Evolutionary conservation across 371 early-diverging fungal species (phyloP).

Genomic region (Mycotypha africana): DNA sequence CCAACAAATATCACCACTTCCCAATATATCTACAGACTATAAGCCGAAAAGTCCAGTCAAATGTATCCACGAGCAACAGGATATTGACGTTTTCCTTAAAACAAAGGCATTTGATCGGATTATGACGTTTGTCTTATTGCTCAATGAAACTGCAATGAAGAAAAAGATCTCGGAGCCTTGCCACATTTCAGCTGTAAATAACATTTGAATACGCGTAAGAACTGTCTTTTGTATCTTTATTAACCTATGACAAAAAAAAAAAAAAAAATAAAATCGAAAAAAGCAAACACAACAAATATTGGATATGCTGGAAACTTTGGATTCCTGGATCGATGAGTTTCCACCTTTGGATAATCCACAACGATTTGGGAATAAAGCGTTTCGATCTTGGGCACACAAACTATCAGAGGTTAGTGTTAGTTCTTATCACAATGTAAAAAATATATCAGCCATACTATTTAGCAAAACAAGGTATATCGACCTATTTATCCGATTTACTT

Average conservation of each 20-base stretch:
- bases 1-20: no score
- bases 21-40: no score
- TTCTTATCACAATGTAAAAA: neutral
- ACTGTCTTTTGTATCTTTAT: neutral
- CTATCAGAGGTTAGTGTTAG: slow-evolving; percentile 40
- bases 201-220: no score
- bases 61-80: slow-evolving; percentile 48
- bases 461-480: no score
- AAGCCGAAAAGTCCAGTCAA: slow-evolving; percentile 37
- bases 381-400: slow-evolving; percentile 56
- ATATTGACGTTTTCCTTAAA: slow-evolving; percentile 49
- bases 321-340: slow-evolving; percentile 67
- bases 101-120: slow-evolving; percentile 67
- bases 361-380: slow-evolving; percentile 78
- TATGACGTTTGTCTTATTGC: slow-evolving; percentile 64
- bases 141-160: slow-evolving; percentile 64
- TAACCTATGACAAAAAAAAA: no score
- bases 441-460: no score
- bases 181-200: slow-evolving; percentile 46
- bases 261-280: neutral
- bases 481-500: no score
- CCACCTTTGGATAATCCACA: slow-evolving; percentile 71
- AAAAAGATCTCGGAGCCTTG: slow-evolving; percentile 54
- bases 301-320: slow-evolving; percentile 57
- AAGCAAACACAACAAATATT: slow-evolving; percentile 49